A percentile compares a stretch with the other conserved stretches of the same genome.
Conservation (phyloP, 2,329 filamentous ascomycete species). For the Aspergillus fumigatus region DNA sequence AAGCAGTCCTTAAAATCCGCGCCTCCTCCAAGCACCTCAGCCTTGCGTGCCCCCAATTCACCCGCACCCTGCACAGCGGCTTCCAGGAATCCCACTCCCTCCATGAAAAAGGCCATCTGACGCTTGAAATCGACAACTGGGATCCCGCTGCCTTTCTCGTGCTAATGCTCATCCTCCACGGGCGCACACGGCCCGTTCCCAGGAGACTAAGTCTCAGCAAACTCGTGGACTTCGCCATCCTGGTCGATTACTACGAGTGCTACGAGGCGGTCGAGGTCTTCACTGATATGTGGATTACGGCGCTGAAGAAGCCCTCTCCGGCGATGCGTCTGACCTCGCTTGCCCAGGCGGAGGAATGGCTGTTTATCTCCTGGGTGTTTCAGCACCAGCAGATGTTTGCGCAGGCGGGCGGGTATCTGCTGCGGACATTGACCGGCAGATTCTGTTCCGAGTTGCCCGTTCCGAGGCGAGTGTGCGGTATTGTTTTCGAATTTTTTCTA, state of each 20-base stretch:
- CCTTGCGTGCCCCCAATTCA: constrained; percentile 1
- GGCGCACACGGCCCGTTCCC: constrained; percentile 9
- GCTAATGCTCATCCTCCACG: constrained; percentile 18
- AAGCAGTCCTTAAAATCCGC: neutral
- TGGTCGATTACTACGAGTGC: constrained; percentile 21
- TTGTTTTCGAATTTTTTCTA: neutral
- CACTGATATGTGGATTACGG: constrained; percentile 12
- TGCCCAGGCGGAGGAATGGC: neutral
- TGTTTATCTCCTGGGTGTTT: constrained; percentile 6
- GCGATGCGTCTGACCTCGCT: neutral
- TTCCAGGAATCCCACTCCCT: neutral
- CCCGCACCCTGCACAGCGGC: neutral
- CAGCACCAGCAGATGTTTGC: neutral
- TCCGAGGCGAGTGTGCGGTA: neutral
- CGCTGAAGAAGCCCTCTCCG: neutral
- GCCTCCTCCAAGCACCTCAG: constrained; percentile 3
- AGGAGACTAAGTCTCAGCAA: neutral
- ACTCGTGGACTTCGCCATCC: constrained; percentile 9
- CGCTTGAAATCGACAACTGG: constrained; percentile 6
- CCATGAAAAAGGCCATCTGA: neutral
- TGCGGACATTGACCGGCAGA: neutral
- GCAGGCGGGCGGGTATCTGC: neutral
- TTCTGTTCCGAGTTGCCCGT: neutral
- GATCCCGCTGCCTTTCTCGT: constrained; percentile 19
- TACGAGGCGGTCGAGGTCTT: constrained; percentile 13